These are phyloP conservation scores for Geosiphon pyriformis DNA, from an alignment of 192 early-diverging fungal species.

Conservation along the genomic window DNA sequence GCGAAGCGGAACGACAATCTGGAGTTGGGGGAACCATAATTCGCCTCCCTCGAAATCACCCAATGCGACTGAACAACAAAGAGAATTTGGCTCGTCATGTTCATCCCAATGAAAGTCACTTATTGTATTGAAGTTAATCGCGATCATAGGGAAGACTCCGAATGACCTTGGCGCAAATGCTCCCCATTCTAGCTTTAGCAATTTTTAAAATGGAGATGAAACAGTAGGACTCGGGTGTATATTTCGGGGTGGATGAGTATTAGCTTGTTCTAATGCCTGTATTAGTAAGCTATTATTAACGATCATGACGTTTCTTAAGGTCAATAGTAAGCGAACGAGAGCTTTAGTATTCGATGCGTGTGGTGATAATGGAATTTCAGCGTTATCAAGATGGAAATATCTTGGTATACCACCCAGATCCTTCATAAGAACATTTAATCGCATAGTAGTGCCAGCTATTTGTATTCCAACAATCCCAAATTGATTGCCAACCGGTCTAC, in stretches of 20 bases:
- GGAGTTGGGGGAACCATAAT: not conserved
- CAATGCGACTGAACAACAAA: slow-evolving; percentile 1
- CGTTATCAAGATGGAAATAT: slow-evolving; percentile 4
- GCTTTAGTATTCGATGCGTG: not conserved
- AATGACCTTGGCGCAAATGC: not conserved
- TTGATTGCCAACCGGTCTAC: not conserved
- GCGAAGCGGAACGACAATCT: not conserved
- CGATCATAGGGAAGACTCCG: not conserved
- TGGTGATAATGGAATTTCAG: not conserved
- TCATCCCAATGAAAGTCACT: slow-evolving; percentile 3
- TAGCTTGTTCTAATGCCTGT: slow-evolving; percentile 6
- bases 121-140: too few relatives aligned
- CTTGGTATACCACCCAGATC: slow-evolving; percentile 3
- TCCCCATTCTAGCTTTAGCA: not conserved
- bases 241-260: slow-evolving; percentile 5
- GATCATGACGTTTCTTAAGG: slow-evolving; percentile 7
- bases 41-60: not conserved
- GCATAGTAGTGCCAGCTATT: not conserved
- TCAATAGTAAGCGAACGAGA: not conserved
- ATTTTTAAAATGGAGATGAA: not conserved
- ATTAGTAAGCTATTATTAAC: slow-evolving; percentile 1
- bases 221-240: not conserved
- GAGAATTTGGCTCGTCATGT: not conserved
- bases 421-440: not conserved
- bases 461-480: not conserved